Conservation (phyloP, 441 rosid species). For the Melastoma candidum region DNA sequence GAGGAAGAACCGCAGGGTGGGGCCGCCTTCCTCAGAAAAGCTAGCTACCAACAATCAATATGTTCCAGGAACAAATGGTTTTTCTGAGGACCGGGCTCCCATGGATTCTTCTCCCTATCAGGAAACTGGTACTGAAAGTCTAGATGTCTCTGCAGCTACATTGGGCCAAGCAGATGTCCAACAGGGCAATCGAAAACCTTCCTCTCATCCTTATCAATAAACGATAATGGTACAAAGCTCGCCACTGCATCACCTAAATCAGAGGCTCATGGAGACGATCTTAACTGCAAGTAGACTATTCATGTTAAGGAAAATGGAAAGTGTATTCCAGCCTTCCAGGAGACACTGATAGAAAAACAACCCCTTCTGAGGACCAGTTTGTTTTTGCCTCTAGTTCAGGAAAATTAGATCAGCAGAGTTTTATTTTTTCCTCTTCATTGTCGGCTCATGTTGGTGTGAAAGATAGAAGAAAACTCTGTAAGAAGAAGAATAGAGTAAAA, state of each 20-base stretch:
- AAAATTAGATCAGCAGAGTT: conserved; percentile 18
- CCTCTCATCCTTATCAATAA: conserved; percentile 11
- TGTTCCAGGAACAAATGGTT: conserved; percentile 22
- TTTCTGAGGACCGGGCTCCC: conserved; percentile 49
- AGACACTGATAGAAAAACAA: conserved; percentile 15
- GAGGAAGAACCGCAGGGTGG: conserved; percentile 37
- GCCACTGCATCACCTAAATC: conserved; percentile 9
- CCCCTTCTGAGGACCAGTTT: conserved; percentile 15
- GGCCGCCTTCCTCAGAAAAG: conserved; percentile 27
- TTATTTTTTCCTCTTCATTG: conserved; percentile 56
- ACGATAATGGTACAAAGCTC: conserved; percentile 6
- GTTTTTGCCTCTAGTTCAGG: conserved; percentile 30
- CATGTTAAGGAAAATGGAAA: conserved; percentile 26
- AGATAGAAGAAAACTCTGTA: conserved; percentile 24
- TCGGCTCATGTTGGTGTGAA: conserved; percentile 25
- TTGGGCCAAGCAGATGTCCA: conserved; percentile 19
- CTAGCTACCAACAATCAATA: conserved; percentile 23
- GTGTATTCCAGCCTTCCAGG: conserved; percentile 2
- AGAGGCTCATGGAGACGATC: conserved; percentile 12
- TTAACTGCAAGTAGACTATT: conserved; percentile 15
- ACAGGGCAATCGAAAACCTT: conserved; percentile 13
- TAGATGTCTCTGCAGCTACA: conserved; percentile 23
- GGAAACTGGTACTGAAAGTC: conserved; percentile 34
- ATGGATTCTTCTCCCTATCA: conserved; percentile 89
- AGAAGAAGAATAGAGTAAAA: conserved; percentile 45